Percentiles rank a stretch among this genome's conserved stretches.
These are phyloP conservation scores for Phialocephala sp. DNA, from an alignment of 2,329 filamentous ascomycete genomes.

Conservation along the genomic window DNA sequence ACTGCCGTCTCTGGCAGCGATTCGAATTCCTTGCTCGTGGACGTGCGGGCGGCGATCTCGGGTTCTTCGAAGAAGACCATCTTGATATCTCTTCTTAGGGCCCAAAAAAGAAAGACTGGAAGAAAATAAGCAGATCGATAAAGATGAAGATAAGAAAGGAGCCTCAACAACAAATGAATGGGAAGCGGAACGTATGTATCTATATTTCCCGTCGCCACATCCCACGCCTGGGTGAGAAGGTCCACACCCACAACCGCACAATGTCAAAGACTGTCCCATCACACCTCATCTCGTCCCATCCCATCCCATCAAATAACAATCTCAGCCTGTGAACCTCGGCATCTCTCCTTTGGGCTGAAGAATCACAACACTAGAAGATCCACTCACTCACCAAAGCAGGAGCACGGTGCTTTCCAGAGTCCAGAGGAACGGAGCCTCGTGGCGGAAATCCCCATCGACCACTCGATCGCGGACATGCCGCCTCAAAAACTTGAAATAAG, in stretches of 20 bases:
- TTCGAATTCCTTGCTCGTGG: background rate
- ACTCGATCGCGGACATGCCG: background rate
- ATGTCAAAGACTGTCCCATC: background rate
- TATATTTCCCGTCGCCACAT: background rate
- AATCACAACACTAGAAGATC: background rate
- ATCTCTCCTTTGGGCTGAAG: background rate
- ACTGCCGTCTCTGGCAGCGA: conserved; percentile 23
- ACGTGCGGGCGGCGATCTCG: background rate
- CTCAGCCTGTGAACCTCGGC: background rate
- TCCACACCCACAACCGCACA: background rate
- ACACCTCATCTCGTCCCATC: background rate
- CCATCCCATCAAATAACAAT: background rate
- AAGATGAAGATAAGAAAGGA: background rate
- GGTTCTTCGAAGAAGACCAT: conserved; percentile 10
- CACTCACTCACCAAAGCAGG: background rate
- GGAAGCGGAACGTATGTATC: background rate
- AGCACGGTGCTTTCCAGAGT: background rate
- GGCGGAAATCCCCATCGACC: background rate
- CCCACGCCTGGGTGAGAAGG: background rate
- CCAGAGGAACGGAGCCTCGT: background rate
- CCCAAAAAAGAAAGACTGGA: too few species aligned
- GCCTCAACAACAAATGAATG: background rate
- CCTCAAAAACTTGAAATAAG: background rate
- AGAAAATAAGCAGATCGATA: background rate
- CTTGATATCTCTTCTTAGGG: conserved; percentile 3